phyloP scores from a whole-genome alignment of 768 basidiomycete species.

The Trametes elegans region DNA sequence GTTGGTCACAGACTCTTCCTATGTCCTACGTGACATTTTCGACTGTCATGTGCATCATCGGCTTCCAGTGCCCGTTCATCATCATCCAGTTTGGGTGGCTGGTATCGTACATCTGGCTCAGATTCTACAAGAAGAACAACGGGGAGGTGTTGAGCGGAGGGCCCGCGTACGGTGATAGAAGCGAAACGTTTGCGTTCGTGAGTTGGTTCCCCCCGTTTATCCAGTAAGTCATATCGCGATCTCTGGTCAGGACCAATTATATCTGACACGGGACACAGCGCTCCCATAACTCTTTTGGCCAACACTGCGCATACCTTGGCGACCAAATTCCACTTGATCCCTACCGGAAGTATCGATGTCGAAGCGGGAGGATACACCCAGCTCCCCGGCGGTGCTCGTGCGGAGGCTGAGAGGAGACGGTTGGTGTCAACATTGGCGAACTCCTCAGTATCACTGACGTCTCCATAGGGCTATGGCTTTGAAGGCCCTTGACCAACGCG shows the following conservation, averaged over 20 bases:
- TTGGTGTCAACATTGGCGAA: conserved; percentile 35
- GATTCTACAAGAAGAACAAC: conserved; percentile 92
- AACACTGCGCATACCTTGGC: conserved; percentile 68
- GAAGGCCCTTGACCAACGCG: conserved; percentile 92
- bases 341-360: conserved; percentile 57
- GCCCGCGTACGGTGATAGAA: conserved; percentile 86
- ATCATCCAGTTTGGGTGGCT: conserved; percentile 99
- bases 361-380: conserved; percentile 72
- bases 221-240: conserved; percentile 61
- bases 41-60: conserved; percentile 77
- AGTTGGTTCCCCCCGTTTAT: conserved; percentile 97
- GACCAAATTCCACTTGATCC: conserved; percentile 72
- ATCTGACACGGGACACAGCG: conserved; percentile 42
- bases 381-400: conserved; percentile 84
- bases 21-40: conserved; percentile 93
- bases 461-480: conserved; percentile 82
- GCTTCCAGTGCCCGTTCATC: conserved; percentile 87
- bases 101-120: conserved; percentile 90
- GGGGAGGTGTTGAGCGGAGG: conserved; percentile 60
- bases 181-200: conserved; percentile 93
- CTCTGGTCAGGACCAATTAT: background rate
- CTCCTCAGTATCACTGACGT: background rate
- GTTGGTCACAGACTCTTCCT: conserved; percentile 68
- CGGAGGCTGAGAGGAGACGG: conserved; percentile 96
- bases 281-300: conserved; percentile 64